A percentile compares a stretch with the other conserved stretches of the same genome.
Conservation (phyloP, 2,329 filamentous ascomycete genomes). For the Alternaria metachromatica region DNA sequence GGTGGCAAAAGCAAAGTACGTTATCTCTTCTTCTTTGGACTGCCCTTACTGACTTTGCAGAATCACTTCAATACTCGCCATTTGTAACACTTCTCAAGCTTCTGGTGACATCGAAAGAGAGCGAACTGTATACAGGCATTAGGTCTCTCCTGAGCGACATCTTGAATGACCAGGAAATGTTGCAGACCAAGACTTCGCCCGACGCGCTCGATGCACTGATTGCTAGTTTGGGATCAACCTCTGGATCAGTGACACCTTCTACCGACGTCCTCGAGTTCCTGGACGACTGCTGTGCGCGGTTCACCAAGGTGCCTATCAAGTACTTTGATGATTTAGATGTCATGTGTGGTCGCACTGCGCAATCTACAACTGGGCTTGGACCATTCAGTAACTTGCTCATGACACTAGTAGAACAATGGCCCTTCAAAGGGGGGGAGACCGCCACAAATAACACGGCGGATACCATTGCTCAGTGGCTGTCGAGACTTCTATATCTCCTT, state of each 20-base stretch:
- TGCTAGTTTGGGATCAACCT: slow-evolving; percentile 57
- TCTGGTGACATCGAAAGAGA: slow-evolving; percentile 57
- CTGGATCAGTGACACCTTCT: slow-evolving; percentile 29
- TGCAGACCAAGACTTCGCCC: slow-evolving; percentile 56
- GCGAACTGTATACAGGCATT: slow-evolving; percentile 60
- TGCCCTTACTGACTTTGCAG: slow-evolving; percentile 39
- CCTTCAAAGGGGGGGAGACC: slow-evolving; percentile 59
- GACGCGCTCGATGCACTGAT: slow-evolving; percentile 54
- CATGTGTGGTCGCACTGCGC: slow-evolving; percentile 38
- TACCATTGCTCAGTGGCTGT: slow-evolving; percentile 44
- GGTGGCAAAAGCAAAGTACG: slow-evolving; percentile 77
- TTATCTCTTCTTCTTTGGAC: not conserved
- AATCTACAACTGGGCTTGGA: slow-evolving; percentile 22
- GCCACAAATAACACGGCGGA: slow-evolving; percentile 35
- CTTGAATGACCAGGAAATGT: slow-evolving; percentile 70
- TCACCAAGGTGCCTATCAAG: slow-evolving; percentile 78
- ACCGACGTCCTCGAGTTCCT: slow-evolving; percentile 70
- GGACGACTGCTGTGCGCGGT: slow-evolving; percentile 81
- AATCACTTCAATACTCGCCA: slow-evolving; percentile 69
- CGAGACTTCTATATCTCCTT: slow-evolving; percentile 43
- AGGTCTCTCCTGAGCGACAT: slow-evolving; percentile 66
- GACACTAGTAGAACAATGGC: slow-evolving; percentile 78
- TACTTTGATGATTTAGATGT: slow-evolving; percentile 76
- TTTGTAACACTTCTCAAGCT: slow-evolving; percentile 74
- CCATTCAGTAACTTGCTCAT: slow-evolving; percentile 70